Percentiles rank a stretch among this genome's conserved stretches.
Evolutionary conservation across 1,139 yeast species (phyloP).

Genomic region (Hyphopichia khmerensis): DNA sequence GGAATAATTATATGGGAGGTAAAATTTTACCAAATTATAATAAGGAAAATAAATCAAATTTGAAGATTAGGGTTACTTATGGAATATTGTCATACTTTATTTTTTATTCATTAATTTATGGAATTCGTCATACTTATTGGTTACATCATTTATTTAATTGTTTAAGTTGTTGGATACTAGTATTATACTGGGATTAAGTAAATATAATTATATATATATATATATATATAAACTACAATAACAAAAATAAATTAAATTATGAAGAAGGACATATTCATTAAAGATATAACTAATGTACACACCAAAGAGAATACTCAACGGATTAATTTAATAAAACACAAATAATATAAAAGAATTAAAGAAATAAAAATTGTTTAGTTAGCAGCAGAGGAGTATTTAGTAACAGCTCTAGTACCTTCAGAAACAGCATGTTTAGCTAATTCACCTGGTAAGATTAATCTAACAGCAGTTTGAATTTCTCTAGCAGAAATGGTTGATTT

Average conservation of each 20-base stretch:
- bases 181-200: constrained; percentile 6
- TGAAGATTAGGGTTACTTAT: not conserved
- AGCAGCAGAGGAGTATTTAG: constrained; percentile 94
- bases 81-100: constrained; percentile 42
- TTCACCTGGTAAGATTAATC: constrained; percentile 99
- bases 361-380: constrained; percentile 22
- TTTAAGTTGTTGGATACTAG: constrained; percentile 45
- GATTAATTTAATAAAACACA: constrained; percentile 6
- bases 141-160: constrained; percentile 65
- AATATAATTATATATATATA: not conserved
- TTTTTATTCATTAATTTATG: constrained; percentile 58
- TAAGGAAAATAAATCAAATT: not conserved
- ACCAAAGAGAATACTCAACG: constrained; percentile 10
- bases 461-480: constrained; percentile 99
- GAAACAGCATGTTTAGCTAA: constrained; percentile 99
- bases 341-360: constrained; percentile 4
- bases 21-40: not conserved
- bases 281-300: constrained; percentile 17
- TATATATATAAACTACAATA: not conserved
- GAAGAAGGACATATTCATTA: constrained; percentile 12
- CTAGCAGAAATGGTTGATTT: constrained; percentile 98
- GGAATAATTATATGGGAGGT: constrained; percentile 23
- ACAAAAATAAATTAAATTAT: not conserved
- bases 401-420: constrained; percentile 99
- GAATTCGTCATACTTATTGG: constrained; percentile 70